Evolutionary conservation across 441 rosid species (phyloP).

Genomic region (Gossypium gossypioides): DNA sequence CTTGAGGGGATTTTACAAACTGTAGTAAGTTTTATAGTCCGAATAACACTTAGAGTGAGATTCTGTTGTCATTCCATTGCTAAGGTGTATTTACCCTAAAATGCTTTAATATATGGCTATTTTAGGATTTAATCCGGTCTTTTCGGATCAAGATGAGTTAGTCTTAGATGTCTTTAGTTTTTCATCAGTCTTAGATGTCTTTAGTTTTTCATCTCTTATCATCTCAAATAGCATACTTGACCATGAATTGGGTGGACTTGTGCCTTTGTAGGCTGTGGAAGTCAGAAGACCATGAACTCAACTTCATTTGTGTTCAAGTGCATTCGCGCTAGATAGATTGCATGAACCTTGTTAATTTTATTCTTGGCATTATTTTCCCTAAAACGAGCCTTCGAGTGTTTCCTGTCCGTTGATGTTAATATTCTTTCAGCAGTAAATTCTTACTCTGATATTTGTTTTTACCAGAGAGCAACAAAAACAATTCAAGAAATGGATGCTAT

Average conservation of each 20-base stretch:
- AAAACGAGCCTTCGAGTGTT: not conserved
- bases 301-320: not conserved
- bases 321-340: not conserved
- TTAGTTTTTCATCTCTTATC: not conserved
- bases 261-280: not conserved
- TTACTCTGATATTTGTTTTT: conserved; percentile 1
- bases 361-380: not conserved
- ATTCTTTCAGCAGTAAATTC: not conserved
- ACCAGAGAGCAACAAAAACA: conserved; percentile 66
- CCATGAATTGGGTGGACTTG: not conserved
- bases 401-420: not conserved
- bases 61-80: not conserved
- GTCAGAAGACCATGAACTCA: not conserved
- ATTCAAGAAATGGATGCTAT: conserved; percentile 56
- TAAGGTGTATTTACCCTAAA: not conserved
- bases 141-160: not conserved
- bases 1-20: not conserved
- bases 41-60: not conserved
- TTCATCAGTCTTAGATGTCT: not conserved
- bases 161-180: not conserved
- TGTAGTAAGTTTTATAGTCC: not conserved
- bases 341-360: not conserved
- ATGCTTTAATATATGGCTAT: not conserved
- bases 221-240: not conserved
- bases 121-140: not conserved